Evolutionary conservation across 345 rosid species (phyloP), one percentile per base, ranked within the genome.

Genomic region (Bruguiera gymnorhiza): DNA sequence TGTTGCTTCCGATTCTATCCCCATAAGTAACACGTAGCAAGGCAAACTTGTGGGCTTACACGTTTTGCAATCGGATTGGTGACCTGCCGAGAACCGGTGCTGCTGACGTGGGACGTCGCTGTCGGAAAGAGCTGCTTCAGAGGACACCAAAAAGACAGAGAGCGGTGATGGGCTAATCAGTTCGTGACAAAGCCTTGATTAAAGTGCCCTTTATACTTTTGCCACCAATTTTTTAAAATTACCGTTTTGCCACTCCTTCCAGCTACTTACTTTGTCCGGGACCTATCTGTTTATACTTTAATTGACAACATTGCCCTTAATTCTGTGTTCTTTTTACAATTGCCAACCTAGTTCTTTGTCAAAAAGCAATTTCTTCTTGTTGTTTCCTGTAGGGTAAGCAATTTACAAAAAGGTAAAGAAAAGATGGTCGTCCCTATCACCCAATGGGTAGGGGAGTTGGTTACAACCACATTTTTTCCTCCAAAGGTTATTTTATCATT

Each of bases 161-260:
- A 67, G 78, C 72, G 55, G 80, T 79, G 80, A 80, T 82, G 82
- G 88, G 79, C 80, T 74, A 75, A 72, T 83, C 86, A 76, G 70
- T 68, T 24, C 43, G 67, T 64, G 68, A 48, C 64, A 56, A 69
- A 31, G 76, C 83, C 86, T 74, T 66, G 80, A 76, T 82, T 70
- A 63, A 73, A 74, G 79, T 71, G 75, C 73, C 76, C 50, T 48
- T 55, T 43, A 13, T 46, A 5, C 43, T 23, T 23, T 60, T 56
- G 70, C 81, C 81, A 53, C 70, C 24, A 3, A 64, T 36, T 78
- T 71, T 6, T 9, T 9, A 0, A 37, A 82, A 36, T 77, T 76
- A 60, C 84, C 16, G 15, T 60, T 63, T 20, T 71, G 76, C 83
- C 89, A 79, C 75, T 34, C 31, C 3, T 50, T 8, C 48, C 62